Percentiles rank a stretch among this genome's conserved stretches.
These are phyloP conservation scores for Helotiales sp. DNA, from an alignment of 2,329 filamentous ascomycete species.

Conservation along the genomic window DNA sequence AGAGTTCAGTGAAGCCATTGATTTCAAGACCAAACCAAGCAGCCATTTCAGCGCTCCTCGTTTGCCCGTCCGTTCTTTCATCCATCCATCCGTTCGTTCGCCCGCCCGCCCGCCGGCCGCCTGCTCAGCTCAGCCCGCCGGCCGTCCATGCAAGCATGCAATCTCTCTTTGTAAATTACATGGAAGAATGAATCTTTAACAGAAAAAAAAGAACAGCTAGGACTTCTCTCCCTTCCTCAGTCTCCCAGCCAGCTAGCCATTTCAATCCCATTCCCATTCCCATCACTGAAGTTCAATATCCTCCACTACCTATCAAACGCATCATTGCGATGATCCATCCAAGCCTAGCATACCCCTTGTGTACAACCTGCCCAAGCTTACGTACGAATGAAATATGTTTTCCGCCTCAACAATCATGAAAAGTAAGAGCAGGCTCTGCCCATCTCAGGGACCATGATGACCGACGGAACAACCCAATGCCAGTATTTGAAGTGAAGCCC, in stretches of 20 bases:
- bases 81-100: background rate
- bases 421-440: background rate
- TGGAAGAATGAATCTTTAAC: slow-evolving; percentile 11
- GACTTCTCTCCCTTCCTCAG: background rate
- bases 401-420: background rate
- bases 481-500: background rate
- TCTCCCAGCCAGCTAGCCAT: background rate
- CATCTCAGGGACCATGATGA: background rate
- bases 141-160: slow-evolving; percentile 1
- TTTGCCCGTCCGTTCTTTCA: background rate
- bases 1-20: background rate
- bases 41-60: background rate
- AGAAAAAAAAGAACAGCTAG: background rate
- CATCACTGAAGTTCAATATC: background rate
- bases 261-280: background rate
- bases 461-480: background rate
- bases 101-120: background rate
- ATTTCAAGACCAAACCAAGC: background rate
- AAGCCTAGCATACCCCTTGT: background rate
- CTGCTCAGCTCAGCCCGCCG: background rate
- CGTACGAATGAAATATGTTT: background rate
- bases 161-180: slow-evolving; percentile 17
- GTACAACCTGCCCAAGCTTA: slow-evolving; percentile 7
- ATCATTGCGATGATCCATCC: background rate
- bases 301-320: background rate